These are phyloP conservation scores for Quaeritorhiza haematococci DNA, from an alignment of 371 early-diverging fungal genomes.

Conservation along the genomic window DNA sequence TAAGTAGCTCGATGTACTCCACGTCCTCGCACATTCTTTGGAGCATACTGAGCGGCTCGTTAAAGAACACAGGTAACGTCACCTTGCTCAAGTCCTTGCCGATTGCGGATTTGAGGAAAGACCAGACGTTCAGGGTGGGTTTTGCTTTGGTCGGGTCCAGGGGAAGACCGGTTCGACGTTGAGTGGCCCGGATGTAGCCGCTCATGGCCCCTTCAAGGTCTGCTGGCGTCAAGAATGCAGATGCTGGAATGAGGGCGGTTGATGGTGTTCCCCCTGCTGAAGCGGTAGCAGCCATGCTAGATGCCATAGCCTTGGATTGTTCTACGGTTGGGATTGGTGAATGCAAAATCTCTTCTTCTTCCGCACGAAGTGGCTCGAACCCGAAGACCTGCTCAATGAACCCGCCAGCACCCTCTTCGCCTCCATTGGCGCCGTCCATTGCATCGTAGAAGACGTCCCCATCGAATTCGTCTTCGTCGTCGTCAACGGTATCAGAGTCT, in stretches of 20 bases:
- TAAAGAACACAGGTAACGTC: constrained; percentile 79
- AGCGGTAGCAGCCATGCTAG: too few species aligned
- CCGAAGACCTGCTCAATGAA: constrained; percentile 17
- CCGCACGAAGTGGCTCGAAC: constrained; percentile 1
- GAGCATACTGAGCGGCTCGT: constrained; percentile 79
- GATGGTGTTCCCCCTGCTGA: neutral
- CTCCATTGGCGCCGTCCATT: constrained; percentile 33
- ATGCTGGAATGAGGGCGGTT: neutral
- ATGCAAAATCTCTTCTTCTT: constrained; percentile 7
- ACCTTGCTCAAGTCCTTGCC: constrained; percentile 73
- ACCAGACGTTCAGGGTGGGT: constrained; percentile 31
- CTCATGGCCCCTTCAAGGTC: constrained; percentile 2
- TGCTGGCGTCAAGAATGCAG: too few species aligned
- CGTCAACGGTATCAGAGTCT: constrained; percentile 4
- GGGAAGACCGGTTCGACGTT: constrained; percentile 38
- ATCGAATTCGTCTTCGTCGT: constrained; percentile 37
- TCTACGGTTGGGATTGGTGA: too few species aligned
- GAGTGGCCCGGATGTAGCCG: constrained; percentile 16
- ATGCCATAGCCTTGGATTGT: too few species aligned
- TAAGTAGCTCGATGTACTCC: constrained; percentile 72
- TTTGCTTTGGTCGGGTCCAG: constrained; percentile 46
- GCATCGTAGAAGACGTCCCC: constrained; percentile 68
- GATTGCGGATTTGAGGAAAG: constrained; percentile 14
- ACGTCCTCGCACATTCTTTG: constrained; percentile 26
- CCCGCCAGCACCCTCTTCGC: constrained; percentile 4